Evolutionary conservation across 495 filamentous ascomycete species (phyloP).

Genomic region (Astrothelium macrocarpum): DNA sequence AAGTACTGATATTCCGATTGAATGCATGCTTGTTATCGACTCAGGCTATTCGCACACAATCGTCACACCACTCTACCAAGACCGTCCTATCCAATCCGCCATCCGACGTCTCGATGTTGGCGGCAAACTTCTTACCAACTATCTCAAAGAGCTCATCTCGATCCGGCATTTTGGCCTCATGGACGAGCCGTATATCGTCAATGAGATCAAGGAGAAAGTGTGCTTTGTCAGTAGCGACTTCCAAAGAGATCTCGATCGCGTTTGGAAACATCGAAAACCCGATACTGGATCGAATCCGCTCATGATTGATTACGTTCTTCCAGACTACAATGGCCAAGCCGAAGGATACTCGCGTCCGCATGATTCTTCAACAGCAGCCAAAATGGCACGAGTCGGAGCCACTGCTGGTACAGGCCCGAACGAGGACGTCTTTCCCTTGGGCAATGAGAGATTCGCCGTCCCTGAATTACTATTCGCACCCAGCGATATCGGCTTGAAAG

Average conservation of each 20-base stretch:
- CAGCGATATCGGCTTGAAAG: constrained; percentile 73
- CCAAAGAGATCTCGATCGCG: constrained; percentile 63
- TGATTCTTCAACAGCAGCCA: constrained; percentile 48
- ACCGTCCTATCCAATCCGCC: constrained; percentile 66
- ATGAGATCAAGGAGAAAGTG: constrained; percentile 85
- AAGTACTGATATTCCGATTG: constrained; percentile 46
- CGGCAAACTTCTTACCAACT: constrained; percentile 90
- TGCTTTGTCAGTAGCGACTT: constrained; percentile 78
- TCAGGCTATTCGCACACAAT: constrained; percentile 90
- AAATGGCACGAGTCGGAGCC: constrained; percentile 45
- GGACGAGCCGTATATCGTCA: constrained; percentile 84
- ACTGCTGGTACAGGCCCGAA: constrained; percentile 43
- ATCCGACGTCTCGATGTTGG: constrained; percentile 85
- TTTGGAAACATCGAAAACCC: constrained; percentile 61
- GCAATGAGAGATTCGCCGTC: constrained; percentile 85
- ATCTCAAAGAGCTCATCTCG: constrained; percentile 81
- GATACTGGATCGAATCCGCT: constrained; percentile 49
- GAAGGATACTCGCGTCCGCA: constrained; percentile 69
- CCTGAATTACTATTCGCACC: constrained; percentile 87
- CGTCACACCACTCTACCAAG: constrained; percentile 76
- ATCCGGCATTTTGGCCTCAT: constrained; percentile 89
- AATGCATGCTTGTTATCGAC: constrained; percentile 81
- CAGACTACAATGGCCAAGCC: constrained; percentile 70
- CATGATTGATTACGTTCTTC: constrained; percentile 84
- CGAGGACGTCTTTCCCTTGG: constrained; percentile 77